Conservation (phyloP, 495 filamentous ascomycete genomes). For the Penicillium verhagenii region DNA sequence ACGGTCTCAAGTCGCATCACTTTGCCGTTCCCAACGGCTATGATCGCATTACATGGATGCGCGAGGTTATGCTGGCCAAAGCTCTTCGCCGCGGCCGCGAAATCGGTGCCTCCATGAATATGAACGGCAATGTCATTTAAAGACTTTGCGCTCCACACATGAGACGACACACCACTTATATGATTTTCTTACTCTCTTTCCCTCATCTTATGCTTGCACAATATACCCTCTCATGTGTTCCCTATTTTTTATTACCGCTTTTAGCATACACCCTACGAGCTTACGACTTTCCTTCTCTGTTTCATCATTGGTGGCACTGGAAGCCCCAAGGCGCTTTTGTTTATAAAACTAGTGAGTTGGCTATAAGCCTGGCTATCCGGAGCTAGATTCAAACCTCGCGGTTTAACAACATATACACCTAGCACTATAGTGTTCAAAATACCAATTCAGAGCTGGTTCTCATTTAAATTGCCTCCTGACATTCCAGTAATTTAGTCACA, state of each 20-base stretch:
- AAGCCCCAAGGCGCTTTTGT: background rate
- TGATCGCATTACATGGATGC: constrained; percentile 96
- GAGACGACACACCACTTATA: no score
- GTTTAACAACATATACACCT: background rate
- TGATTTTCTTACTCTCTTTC: background rate
- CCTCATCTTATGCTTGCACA: background rate
- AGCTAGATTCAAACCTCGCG: background rate
- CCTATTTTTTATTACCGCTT: background rate
- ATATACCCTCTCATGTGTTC: background rate
- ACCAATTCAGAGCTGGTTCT: background rate
- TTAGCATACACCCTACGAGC: background rate
- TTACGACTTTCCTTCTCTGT: background rate
- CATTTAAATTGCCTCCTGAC: background rate
- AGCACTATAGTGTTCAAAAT: background rate
- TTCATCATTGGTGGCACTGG: background rate
- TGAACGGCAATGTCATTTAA: constrained; percentile 71
- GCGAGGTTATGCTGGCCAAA: constrained; percentile 95
- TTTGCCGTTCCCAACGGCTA: constrained; percentile 86
- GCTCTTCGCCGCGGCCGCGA: constrained; percentile 73
- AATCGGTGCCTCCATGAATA: constrained; percentile 72
- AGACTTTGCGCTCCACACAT: background rate
- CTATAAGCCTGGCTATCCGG: background rate
- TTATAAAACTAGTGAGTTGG: background rate
- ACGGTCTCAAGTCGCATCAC: constrained; percentile 76
- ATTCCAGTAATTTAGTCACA: background rate